Conservation (phyloP, 225 moss, liverwort and hornwort species). For the Marchantia paleacea region DNA sequence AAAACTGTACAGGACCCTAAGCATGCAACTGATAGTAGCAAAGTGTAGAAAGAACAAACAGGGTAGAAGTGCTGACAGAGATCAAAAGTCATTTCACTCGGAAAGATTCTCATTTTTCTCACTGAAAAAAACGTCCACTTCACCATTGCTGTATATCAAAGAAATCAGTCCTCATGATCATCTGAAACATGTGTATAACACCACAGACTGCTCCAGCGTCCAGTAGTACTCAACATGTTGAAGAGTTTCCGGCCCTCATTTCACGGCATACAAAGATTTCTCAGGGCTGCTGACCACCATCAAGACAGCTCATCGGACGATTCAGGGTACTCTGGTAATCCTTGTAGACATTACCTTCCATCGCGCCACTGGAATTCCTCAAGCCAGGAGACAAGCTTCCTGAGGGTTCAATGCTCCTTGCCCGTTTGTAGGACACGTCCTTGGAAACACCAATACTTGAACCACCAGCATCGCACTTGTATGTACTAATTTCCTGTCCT, state of each 20-base stretch:
- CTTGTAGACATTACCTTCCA: constrained; percentile 13
- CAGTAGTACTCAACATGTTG: too few species aligned
- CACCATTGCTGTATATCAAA: not conserved
- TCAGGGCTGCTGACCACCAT: not conserved
- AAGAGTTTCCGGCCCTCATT: too few species aligned
- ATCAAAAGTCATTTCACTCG: not conserved
- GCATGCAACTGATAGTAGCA: not conserved
- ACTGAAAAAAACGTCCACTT: too few species aligned
- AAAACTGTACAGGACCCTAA: not conserved
- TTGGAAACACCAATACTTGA: constrained; percentile 1
- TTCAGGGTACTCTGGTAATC: not conserved
- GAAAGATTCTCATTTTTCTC: not conserved
- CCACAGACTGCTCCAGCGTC: not conserved
- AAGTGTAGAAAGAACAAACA: not conserved
- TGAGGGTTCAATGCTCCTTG: constrained; percentile 18
- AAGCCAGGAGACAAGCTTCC: constrained; percentile 3
- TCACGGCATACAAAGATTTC: not conserved
- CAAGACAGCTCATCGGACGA: not conserved
- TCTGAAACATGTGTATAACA: not conserved
- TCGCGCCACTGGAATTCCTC: constrained; percentile 2
- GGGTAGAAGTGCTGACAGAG: not conserved
- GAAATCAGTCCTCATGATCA: not conserved
- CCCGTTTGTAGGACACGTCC: constrained; percentile 18
- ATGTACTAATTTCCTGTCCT: constrained; percentile 2
- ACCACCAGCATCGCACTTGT: constrained; percentile 9